These are phyloP conservation scores for Skeletonema marinoi DNA, from an alignment of 108 stramenopile species.

Conservation along the genomic window DNA sequence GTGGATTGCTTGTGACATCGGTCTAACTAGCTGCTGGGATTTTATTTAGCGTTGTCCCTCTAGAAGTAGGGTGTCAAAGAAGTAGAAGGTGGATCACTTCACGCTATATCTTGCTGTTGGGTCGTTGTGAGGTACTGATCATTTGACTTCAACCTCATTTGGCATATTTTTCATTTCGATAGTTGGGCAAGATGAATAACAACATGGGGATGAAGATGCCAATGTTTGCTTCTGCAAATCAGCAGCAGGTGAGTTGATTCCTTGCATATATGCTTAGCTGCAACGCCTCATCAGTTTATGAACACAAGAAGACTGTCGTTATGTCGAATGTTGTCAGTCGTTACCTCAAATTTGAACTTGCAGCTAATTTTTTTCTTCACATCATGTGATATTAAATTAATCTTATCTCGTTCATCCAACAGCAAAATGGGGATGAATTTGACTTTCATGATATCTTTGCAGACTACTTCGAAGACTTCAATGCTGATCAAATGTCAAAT, in stretches of 20 bases:
- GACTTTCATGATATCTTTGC: slow-evolving; percentile 50
- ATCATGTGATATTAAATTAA: not conserved
- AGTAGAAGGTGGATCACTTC: not conserved
- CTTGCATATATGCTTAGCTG: not conserved
- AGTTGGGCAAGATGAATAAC: not conserved
- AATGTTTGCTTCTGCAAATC: not conserved
- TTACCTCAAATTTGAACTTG: not conserved
- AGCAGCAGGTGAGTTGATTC: not conserved
- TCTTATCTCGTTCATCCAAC: not conserved
- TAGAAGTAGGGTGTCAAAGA: too few species aligned
- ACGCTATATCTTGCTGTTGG: not conserved
- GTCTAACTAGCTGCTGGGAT: too few species aligned
- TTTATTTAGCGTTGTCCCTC: too few species aligned
- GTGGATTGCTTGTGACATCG: too few species aligned
- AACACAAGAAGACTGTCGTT: too few species aligned
- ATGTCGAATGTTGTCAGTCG: not conserved
- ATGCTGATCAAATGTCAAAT: slow-evolving; percentile 2
- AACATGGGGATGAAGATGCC: slow-evolving; percentile 4
- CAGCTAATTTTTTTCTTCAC: not conserved
- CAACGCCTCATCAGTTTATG: not conserved
- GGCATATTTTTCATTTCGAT: not conserved
- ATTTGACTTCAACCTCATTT: not conserved
- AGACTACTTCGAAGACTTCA: slow-evolving; percentile 53
- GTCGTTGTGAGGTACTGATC: too few species aligned
- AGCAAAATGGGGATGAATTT: slow-evolving; percentile 27